phyloP scores from a whole-genome alignment of 176 grass and related monocot genomes.

The Echinochloa phyllopogon region DNA sequence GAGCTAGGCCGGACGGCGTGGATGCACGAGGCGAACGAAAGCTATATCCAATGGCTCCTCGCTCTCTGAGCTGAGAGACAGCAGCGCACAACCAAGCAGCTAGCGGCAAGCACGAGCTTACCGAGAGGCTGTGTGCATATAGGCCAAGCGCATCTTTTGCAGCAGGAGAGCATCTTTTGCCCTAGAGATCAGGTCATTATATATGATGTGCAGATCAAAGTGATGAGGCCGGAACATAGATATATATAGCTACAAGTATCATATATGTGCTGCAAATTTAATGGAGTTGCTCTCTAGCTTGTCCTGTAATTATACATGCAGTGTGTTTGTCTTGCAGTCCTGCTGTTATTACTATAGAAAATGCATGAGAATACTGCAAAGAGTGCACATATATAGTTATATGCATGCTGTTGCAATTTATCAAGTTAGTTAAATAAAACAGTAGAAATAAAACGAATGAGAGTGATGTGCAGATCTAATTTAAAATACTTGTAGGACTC shows the following conservation, averaged over 20 bases:
- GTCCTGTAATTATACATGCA: not conserved
- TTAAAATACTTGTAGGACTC: not conserved
- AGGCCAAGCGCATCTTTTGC: conserved; percentile 42
- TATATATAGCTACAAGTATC: not conserved
- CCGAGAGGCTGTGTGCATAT: conserved; percentile 34
- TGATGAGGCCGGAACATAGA: not conserved
- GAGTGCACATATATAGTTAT: not conserved
- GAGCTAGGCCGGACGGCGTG: not conserved
- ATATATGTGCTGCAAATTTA: not conserved
- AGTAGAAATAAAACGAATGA: not conserved
- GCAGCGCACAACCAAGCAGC: not conserved
- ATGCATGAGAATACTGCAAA: not conserved
- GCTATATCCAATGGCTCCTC: conserved; percentile 3
- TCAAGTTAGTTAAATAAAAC: not conserved
- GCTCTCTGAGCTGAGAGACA: conserved; percentile 6
- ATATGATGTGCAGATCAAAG: not conserved
- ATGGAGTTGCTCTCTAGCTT: not conserved
- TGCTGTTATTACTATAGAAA: not conserved
- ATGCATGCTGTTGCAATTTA: not conserved
- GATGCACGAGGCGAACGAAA: conserved; percentile 16
- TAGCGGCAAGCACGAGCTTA: conserved; percentile 39
- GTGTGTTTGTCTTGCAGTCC: not conserved
- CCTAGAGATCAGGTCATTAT: not conserved
- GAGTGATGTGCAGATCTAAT: not conserved
- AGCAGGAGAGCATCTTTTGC: not conserved